Conservation (phyloP, 1,139 yeast species). For the Hemisphaericaspora xylofermentans region DNA sequence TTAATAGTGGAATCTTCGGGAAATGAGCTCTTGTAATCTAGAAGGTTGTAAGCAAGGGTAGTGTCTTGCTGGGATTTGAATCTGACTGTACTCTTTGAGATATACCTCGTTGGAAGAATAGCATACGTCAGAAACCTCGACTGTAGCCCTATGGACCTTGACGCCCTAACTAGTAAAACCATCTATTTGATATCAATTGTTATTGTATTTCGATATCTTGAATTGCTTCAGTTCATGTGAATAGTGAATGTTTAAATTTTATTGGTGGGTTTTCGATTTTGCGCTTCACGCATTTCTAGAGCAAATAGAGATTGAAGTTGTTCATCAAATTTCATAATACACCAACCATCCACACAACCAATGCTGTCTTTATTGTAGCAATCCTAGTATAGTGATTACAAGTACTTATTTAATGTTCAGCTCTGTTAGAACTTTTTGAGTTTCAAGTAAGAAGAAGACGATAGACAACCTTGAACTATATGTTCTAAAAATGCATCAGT, state of each 20-base stretch:
- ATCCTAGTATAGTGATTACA: too few species aligned
- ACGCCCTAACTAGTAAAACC: neutral
- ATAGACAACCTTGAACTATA: too few species aligned
- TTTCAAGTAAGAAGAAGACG: too few species aligned
- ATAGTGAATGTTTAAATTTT: too few species aligned
- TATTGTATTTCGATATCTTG: neutral
- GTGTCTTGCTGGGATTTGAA: constrained; percentile 5
- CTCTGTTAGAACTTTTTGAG: too few species aligned
- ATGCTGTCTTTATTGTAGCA: too few species aligned
- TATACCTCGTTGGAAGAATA: neutral
- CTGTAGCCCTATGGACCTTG: neutral
- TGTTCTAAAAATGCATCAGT: too few species aligned
- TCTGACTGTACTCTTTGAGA: neutral
- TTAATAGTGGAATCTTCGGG: constrained; percentile 27
- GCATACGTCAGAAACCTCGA: neutral
- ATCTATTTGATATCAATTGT: neutral
- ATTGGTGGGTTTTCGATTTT: neutral
- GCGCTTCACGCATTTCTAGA: neutral
- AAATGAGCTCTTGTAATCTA: constrained; percentile 19
- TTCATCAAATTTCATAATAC: too few species aligned
- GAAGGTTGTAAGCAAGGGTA: constrained; percentile 11
- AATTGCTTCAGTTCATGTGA: neutral
- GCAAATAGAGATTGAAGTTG: too few species aligned
- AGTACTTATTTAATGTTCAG: too few species aligned
- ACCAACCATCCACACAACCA: too few species aligned